Base-by-base conservation (phyloP, 495 filamentous ascomycete genomes). In the Entonaema liquescens region DNA sequence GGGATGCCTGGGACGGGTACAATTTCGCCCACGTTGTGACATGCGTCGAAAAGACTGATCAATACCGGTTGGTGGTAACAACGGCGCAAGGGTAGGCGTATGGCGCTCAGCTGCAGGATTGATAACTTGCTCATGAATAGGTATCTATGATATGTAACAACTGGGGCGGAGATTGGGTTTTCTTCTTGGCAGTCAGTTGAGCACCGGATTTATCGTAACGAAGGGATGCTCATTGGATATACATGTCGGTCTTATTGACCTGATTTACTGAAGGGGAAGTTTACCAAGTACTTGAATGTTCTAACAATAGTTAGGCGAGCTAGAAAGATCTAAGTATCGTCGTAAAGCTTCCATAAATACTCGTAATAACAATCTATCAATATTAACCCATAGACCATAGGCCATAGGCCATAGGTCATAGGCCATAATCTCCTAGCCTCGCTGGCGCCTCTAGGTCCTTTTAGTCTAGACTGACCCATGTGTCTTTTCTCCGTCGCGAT, bases 1-100 rank as follows among this genome's bases (percentile, higher is more conserved):
- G 49, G 68, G 68, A 61, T 70, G 31, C 9, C 6, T 23, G 19
- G 33, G 21, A 56, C 35, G 62, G 62, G 31, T 49, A 61, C 60
- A 57, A 61, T 29, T 61, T 31, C 47, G 15, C 38, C 42, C 33
- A 47, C 33, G 57, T 25, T 57, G 59, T 50, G 49, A 54, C 11
- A 62, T 50, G 12, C 56, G 56, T 47, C n/a, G 44, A 21, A 23
- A 55, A 58, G 54, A 33, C 35, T 36, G 26, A 21, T 54, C 15
- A 29, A 62, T 54, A 56, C 56, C 25, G 50, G 50, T 68, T 68
- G 28, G 65, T 31, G 36, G 58, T 52, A 56, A 38, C 9, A 23
- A 5, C 17, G 42, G 8, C 17, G 17, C 6, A 47, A 47, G 19
- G 19, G 6, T 47, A 40, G n/a, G n/a, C 8, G 23, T 47, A 5